These are phyloP conservation scores for Pseudohalonectria lignicola DNA, from an alignment of 2,329 filamentous ascomycete genomes.

Conservation along the genomic window DNA sequence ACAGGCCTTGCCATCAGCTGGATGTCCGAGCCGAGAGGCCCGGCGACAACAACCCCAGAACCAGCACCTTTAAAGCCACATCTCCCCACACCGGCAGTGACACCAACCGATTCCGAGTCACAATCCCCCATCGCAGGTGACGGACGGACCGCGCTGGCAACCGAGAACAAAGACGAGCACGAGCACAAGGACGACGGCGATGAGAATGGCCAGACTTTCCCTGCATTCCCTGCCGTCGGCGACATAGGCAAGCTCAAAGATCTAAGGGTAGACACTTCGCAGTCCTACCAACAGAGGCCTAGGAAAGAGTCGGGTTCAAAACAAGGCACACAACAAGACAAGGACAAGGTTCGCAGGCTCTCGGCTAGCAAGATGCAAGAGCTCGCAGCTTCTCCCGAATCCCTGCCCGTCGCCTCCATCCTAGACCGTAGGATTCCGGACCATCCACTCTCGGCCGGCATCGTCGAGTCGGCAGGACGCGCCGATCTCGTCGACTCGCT, in stretches of 20 bases:
- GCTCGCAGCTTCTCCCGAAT: conserved; percentile 44
- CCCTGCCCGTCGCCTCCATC: conserved; percentile 41
- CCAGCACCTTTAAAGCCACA: no score
- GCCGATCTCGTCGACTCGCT: conserved; percentile 13
- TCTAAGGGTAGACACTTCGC: no score
- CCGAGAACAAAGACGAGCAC: background rate
- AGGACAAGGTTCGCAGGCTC: conserved; percentile 37
- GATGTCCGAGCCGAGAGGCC: no score
- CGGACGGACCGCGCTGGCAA: background rate
- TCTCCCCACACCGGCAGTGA: background rate
- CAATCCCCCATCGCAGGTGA: background rate
- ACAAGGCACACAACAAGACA: no score
- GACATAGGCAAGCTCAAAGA: no score
- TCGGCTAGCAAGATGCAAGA: conserved; percentile 49
- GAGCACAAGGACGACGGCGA: no score
- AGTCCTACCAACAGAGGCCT: no score
- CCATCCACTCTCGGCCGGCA: conserved; percentile 23
- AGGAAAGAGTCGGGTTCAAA: no score
- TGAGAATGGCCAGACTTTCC: no score
- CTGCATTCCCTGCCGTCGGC: no score
- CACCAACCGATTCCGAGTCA: background rate
- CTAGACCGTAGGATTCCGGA: conserved; percentile 21
- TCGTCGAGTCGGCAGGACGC: conserved; percentile 20
- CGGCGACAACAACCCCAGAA: no score
- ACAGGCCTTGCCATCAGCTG: no score